Evolutionary conservation across 306 rosid genomes (phyloP).

Genomic region (Myrica gale): DNA sequence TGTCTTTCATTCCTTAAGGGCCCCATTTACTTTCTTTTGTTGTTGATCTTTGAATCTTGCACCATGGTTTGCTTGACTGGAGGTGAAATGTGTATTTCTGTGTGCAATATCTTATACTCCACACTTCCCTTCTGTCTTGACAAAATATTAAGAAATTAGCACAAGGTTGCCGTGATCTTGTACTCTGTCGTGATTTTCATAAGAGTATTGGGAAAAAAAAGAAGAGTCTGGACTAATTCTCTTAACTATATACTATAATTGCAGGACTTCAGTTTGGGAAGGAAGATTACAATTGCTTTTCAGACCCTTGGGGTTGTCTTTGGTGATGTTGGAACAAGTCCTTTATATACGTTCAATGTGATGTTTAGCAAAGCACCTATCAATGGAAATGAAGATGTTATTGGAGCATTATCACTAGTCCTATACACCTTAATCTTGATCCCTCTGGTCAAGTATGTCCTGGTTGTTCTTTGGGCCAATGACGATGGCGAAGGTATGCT

Average conservation of each 20-base stretch:
- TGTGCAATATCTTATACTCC: background rate
- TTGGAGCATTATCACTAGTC: conserved; percentile 90
- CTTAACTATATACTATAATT: conserved; percentile 24
- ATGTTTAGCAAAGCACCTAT: conserved; percentile 95
- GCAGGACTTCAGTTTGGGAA: conserved; percentile 77
- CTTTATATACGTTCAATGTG: conserved; percentile 88
- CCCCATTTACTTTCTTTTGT: background rate
- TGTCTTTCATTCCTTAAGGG: background rate
- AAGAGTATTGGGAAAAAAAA: background rate
- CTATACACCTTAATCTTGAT: conserved; percentile 88
- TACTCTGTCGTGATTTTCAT: background rate
- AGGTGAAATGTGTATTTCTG: background rate
- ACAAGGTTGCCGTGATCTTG: background rate
- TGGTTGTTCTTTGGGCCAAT: conserved; percentile 93
- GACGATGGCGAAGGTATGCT: conserved; percentile 93
- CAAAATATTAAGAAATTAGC: background rate
- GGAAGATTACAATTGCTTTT: conserved; percentile 63
- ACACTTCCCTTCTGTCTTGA: background rate
- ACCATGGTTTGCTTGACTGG: background rate
- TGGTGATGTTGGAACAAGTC: conserved; percentile 99
- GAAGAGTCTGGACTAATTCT: conserved; percentile 6
- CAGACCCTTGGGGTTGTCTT: conserved; percentile 98
- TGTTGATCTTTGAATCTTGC: background rate
- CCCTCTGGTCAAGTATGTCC: conserved; percentile 86
- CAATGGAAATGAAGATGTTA: conserved; percentile 73